These are phyloP conservation scores for Clavaria fumosa DNA, from an alignment of 768 basidiomycete genomes.

Conservation along the genomic window DNA sequence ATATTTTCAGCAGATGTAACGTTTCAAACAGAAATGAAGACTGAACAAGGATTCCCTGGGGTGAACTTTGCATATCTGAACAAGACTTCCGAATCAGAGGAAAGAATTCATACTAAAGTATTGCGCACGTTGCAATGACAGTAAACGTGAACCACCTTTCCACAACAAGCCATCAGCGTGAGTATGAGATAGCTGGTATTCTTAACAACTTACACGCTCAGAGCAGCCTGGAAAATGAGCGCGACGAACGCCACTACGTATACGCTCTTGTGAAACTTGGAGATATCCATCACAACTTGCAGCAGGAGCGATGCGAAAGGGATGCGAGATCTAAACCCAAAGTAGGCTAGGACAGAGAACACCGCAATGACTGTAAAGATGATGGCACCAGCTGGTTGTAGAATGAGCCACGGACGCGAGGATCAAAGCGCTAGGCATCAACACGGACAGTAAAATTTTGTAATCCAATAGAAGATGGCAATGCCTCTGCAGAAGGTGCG, in stretches of 20 bases:
- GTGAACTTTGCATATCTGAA: slow-evolving; percentile 52
- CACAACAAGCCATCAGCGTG: slow-evolving; percentile 5
- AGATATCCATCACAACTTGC: slow-evolving; percentile 72
- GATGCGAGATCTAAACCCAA: slow-evolving; percentile 54
- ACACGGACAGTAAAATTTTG: slow-evolving; percentile 50
- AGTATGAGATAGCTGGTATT: not conserved
- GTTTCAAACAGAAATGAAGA: not conserved
- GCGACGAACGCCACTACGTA: slow-evolving; percentile 63
- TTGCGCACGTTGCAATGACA: slow-evolving; percentile 47
- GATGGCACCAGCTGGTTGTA: slow-evolving; percentile 52
- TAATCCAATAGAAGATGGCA: slow-evolving; percentile 62
- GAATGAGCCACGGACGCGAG: slow-evolving; percentile 1
- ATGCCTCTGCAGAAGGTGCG: slow-evolving; percentile 34
- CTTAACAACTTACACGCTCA: slow-evolving; percentile 40
- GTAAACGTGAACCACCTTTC: slow-evolving; percentile 66
- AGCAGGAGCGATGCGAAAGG: slow-evolving; percentile 66
- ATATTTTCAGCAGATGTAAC: slow-evolving; percentile 1
- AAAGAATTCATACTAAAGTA: not conserved
- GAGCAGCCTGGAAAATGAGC: slow-evolving; percentile 52
- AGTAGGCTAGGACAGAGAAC: slow-evolving; percentile 62
- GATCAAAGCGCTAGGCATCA: not conserved
- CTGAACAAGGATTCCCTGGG: slow-evolving; percentile 54
- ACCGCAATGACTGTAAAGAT: slow-evolving; percentile 72
- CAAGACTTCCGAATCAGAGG: not conserved
- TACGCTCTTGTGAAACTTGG: slow-evolving; percentile 70